Base-by-base conservation (phyloP, 2,329 filamentous ascomycete genomes). In the Pseudogymnoascus sp. region DNA sequence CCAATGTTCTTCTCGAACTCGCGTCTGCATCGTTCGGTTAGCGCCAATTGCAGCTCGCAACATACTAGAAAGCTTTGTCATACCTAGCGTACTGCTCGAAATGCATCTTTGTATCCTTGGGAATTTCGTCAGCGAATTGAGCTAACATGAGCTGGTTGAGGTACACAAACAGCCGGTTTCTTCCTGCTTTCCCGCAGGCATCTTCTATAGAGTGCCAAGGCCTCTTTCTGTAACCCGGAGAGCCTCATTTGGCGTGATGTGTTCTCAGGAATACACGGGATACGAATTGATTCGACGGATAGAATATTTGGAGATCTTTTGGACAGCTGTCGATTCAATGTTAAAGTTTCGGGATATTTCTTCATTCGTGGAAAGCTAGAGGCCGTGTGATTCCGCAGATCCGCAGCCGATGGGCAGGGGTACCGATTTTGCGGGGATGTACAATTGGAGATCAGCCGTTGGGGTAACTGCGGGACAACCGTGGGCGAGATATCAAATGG, bases 141-240 rank as follows among this genome's bases (percentile, higher is more conserved):
- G 33, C 47, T 60, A 28, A 33, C 50, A 57, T 15, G 50, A 57
- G 7, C 50, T 33, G 28, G 17, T 17, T 60, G 59, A 61, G 28
- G 21, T 17, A 23, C 38, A 71, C 81, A 70, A 75, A 93, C 91
- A 70, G 77, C 74, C 60, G 93, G 91, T 75, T 99, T 97, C 71
- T 87, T 87, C 65, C 88, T 85, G 65, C 88, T 87, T 71, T 90
- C 90, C 65, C 93, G 85, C 26, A 99, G 79, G 71, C 93, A 97
- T 73, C 86, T 84, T 64, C 93, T 87, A 75, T 97, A 99, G 13
- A 99, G 83, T 35, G 86, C 82, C 61, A 97, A 76, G 3, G 97
- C 93, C 71, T 96, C 91, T 71, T 85, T 88, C 74, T 97, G 93
- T n/a, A 97, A 80, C 36, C 95, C 95, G 7, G 93, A 96, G 26